Conservation (phyloP, 352 stramenopile species). For the Pythium oligandrum region DNA sequence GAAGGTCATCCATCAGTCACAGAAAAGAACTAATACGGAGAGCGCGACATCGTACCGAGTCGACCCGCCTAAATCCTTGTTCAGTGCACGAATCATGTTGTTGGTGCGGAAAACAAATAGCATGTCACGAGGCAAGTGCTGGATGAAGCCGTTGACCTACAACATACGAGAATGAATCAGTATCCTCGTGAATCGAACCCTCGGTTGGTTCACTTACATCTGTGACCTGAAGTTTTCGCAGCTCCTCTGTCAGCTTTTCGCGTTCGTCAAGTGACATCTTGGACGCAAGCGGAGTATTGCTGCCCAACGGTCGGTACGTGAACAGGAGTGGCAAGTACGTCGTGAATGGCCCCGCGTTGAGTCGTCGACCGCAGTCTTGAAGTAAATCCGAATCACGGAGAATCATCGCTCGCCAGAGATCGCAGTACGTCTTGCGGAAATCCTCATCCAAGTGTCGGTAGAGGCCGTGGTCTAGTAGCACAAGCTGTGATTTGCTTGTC, state of each 20-base stretch:
- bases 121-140: slow-evolving; percentile 87
- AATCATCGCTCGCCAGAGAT: slow-evolving; percentile 94
- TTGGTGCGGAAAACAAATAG: slow-evolving; percentile 89
- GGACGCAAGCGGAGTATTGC: slow-evolving; percentile 48
- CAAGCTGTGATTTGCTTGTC: slow-evolving; percentile 82
- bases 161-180: too few relatives aligned
- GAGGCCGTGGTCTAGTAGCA: slow-evolving; percentile 96
- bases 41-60: slow-evolving; percentile 30
- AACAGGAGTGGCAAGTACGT: slow-evolving; percentile 84
- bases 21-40: too few relatives aligned
- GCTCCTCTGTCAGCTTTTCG: slow-evolving; percentile 43
- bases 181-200: too few relatives aligned
- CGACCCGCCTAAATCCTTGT: slow-evolving; percentile 83
- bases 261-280: slow-evolving; percentile 70
- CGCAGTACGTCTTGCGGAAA: slow-evolving; percentile 94
- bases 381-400: slow-evolving; percentile 84
- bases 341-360: slow-evolving; percentile 55
- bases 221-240: slow-evolving; percentile 62
- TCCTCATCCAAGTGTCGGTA: slow-evolving; percentile 92
- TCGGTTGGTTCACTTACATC: slow-evolving; percentile 31
- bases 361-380: slow-evolving; percentile 40
- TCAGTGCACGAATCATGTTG: slow-evolving; percentile 88
- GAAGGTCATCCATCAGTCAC: slow-evolving; percentile 1
- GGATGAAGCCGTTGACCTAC: slow-evolving; percentile 75
- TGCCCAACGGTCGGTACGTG: slow-evolving; percentile 76